Conservation (phyloP, 176 grass and related monocot species). For the Stipa capillata region DNA sequence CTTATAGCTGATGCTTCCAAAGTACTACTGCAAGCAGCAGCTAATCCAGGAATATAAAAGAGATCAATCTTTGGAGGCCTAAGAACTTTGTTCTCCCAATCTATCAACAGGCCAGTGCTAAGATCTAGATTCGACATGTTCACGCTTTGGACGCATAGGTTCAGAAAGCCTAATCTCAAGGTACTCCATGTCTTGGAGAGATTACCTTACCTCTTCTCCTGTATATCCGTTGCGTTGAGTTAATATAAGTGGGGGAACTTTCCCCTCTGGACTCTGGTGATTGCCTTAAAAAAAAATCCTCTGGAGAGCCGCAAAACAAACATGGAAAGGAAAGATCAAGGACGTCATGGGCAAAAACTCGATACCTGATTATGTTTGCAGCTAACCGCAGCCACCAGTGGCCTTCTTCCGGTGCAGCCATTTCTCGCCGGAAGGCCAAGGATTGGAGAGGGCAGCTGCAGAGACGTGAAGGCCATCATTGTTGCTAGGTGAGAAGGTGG, state of each 20-base stretch:
- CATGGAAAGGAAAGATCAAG: too few species aligned
- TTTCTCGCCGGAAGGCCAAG: conserved; percentile 15
- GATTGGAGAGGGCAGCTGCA: conserved; percentile 3
- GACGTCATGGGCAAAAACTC: too few species aligned
- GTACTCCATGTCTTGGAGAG: too few species aligned
- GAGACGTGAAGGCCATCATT: conserved; percentile 3
- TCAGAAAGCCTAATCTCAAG: too few species aligned
- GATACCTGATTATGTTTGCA: conserved; percentile 27
- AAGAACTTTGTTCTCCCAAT: not conserved
- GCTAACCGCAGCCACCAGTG: not conserved
- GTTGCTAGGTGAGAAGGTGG: not conserved
- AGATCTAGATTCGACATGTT: not conserved
- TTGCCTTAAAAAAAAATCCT: not conserved
- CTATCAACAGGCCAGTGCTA: not conserved
- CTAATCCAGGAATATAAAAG: not conserved
- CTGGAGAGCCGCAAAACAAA: not conserved
- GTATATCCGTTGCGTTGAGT: too few species aligned
- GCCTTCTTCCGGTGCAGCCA: not conserved
- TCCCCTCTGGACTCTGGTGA: too few species aligned
- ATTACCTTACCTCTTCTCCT: too few species aligned
- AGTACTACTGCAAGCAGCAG: not conserved
- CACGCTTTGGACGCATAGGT: too few species aligned
- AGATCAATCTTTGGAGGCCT: not conserved
- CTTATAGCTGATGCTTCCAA: not conserved
- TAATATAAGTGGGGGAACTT: too few species aligned